Evolutionary conservation across 1,139 yeast genomes (phyloP).

Genomic region (Candida sp.): DNA sequence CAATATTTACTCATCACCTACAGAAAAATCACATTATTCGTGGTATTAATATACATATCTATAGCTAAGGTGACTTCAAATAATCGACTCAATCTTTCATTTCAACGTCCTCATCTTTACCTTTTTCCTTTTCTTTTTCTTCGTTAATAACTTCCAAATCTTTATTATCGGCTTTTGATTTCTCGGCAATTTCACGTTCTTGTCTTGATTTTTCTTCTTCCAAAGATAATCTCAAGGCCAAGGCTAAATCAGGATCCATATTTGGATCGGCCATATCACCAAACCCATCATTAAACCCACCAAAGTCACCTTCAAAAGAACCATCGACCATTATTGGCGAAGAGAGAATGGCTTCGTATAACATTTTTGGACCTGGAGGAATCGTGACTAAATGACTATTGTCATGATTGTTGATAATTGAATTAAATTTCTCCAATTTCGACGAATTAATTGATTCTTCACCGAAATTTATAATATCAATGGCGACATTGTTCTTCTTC

Average conservation of each 20-base stretch:
- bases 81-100: constrained; percentile 9
- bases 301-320: constrained; percentile 40
- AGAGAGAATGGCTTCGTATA: constrained; percentile 70
- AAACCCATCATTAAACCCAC: constrained; percentile 45
- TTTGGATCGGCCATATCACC: constrained; percentile 76
- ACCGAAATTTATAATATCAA: constrained; percentile 91
- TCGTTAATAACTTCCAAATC: constrained; percentile 35
- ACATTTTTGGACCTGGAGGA: constrained; percentile 82
- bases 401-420: constrained; percentile 70
- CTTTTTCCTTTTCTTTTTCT: constrained; percentile 16
- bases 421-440: constrained; percentile 76
- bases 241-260: constrained; percentile 95
- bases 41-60: not conserved
- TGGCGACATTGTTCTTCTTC: constrained; percentile 90
- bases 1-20: not conserved
- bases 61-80: not conserved
- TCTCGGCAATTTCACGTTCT: constrained; percentile 51
- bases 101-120: constrained; percentile 9
- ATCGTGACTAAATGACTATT: constrained; percentile 83
- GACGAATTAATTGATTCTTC: constrained; percentile 78
- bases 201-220: constrained; percentile 83
- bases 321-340: constrained; percentile 69
- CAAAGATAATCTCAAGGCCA: constrained; percentile 82
- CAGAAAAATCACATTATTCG: not conserved
- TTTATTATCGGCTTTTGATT: constrained; percentile 27